Base-by-base conservation (phyloP, 352 stramenopile species). In the Pseudoperonospora humuli region DNA sequence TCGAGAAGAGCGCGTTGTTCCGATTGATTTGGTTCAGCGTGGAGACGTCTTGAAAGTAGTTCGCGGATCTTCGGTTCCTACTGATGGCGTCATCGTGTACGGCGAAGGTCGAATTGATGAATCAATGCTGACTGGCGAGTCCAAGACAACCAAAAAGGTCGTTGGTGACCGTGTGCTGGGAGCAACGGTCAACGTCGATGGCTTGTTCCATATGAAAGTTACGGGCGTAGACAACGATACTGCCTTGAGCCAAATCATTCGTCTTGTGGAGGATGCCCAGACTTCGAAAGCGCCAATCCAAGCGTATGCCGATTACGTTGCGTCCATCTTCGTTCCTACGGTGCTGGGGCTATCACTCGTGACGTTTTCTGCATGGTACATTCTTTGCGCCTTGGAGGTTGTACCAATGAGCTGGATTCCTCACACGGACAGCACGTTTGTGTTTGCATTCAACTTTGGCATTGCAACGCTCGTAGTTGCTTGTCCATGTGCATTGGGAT, bases 231-330 rank as follows among this genome's bases (percentile, higher is more conserved):
- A 95, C 24, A 84, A 84, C 19, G 83, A 97, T 50, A 98, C 94
- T 9, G 82, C 95, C 10, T 47, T 99, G 24, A 92, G 94, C 33
- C 94, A 99, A 59, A 99, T 99, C 43, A 95, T 99, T 49, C 78
- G 85, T n/a, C 76, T 99, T 10, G 95, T 99, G 17, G 93, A 99
- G 64, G 86, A 97, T 20, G 97, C 96, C 2, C 97, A 99, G 77
- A 93, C 94, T 14, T 92, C 77, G 15, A 98, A 99, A 63, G 95
- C 96, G 19, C 92, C 95, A 18, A 98, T 99, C 49, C 95, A 99
- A 73, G 90, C 87, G 7, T 96, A 97, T 45, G 96, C 96, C 2
- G 97, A 99, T 75, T 90, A 89, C 39, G 67, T 99, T 39, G 88
- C 95, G 9, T 86, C 85, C 6, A 65, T 97, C 5, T 99, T 99